These are phyloP conservation scores for Panicum miliaceum DNA, from an alignment of 176 grass and related monocot species.

Conservation along the genomic window DNA sequence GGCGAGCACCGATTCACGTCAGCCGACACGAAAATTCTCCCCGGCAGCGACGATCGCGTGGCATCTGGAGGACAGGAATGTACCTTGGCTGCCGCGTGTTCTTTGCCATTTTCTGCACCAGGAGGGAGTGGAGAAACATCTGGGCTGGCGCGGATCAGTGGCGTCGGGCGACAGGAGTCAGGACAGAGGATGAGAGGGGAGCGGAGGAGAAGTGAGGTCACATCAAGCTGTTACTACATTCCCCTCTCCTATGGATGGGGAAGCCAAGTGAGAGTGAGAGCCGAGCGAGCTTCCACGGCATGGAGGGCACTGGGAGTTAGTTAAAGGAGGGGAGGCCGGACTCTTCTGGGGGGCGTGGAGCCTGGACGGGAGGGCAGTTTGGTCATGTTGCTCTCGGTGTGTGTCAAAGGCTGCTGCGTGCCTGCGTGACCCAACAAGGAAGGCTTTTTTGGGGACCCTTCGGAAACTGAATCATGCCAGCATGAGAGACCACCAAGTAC, in stretches of 20 bases:
- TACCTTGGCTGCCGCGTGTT: slow-evolving; percentile 56
- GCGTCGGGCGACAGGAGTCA: neutral
- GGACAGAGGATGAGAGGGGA: neutral
- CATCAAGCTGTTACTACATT: slow-evolving; percentile 39
- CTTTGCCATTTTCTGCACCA: slow-evolving; percentile 66
- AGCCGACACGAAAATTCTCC: neutral
- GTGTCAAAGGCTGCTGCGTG: slow-evolving; percentile 45
- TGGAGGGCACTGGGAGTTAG: slow-evolving; percentile 36
- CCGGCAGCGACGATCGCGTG: neutral
- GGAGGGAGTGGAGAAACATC: slow-evolving; percentile 60
- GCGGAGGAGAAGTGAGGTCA: slow-evolving; percentile 23
- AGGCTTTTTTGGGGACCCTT: slow-evolving; percentile 43
- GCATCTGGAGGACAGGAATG: neutral
- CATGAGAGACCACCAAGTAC: neutral
- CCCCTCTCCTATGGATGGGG: neutral
- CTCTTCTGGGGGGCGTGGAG: neutral
- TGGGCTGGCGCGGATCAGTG: slow-evolving; percentile 22
- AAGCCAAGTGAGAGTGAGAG: slow-evolving; percentile 6
- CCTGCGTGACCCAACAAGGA: slow-evolving; percentile 46
- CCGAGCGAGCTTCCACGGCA: slow-evolving; percentile 22
- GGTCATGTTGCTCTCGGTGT: slow-evolving; percentile 40
- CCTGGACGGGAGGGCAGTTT: slow-evolving; percentile 32
- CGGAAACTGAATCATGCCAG: slow-evolving; percentile 14
- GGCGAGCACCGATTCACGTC: slow-evolving; percentile 14
- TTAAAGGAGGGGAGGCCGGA: neutral